phyloP scores from a whole-genome alignment of 306 rosid genomes.

The Erythrophleum fordii region DNA sequence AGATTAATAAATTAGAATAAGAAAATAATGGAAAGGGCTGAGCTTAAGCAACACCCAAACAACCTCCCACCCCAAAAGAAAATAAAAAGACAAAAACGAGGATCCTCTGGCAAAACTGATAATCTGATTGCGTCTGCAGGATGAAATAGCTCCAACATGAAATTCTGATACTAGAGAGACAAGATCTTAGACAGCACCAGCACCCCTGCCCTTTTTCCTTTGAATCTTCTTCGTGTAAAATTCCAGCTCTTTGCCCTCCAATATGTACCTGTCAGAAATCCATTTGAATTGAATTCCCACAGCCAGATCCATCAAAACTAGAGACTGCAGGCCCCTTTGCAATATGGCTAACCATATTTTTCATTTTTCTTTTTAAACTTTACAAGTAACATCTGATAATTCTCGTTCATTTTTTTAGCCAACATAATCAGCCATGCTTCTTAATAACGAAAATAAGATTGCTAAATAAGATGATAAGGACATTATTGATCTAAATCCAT shows the following conservation, averaged over 20 bases:
- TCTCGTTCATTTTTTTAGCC: background rate
- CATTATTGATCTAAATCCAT: background rate
- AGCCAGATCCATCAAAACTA: background rate
- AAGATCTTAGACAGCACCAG: conserved; percentile 49
- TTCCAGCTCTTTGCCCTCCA: conserved; percentile 78
- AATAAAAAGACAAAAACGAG: background rate
- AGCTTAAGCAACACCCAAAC: background rate
- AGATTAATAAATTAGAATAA: conserved; percentile 24
- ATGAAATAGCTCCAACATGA: conserved; percentile 16
- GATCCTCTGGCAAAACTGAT: conserved; percentile 31
- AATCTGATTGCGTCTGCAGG: background rate
- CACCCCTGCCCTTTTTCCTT: conserved; percentile 71
- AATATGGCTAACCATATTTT: background rate
- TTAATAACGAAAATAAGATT: background rate
- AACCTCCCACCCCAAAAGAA: background rate
- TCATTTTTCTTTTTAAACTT: background rate
- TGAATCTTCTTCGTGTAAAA: conserved; percentile 78
- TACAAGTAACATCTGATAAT: conserved; percentile 14
- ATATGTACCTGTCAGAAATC: conserved; percentile 53
- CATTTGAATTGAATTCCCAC: background rate
- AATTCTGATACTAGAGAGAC: background rate
- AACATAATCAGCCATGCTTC: too few species aligned
- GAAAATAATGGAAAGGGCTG: background rate
- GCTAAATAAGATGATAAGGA: background rate
- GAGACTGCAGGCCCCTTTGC: background rate